Evolutionary conservation across 2,329 filamentous ascomycete species (phyloP).

Genomic region (Kalmusia sp.): DNA sequence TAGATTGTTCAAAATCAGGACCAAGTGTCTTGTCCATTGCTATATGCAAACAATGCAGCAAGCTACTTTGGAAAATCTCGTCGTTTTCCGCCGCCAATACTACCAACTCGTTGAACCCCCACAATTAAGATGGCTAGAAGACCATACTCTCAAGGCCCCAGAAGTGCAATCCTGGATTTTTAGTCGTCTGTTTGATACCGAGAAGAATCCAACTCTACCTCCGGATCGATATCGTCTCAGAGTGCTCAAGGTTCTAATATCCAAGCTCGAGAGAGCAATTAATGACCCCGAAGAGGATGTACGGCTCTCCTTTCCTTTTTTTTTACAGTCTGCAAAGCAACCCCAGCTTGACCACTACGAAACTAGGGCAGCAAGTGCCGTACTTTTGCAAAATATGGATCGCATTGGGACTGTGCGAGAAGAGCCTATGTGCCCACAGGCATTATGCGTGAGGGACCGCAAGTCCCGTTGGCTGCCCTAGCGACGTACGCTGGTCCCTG

Average conservation of each 20-base stretch:
- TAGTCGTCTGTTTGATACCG: constrained; percentile 68
- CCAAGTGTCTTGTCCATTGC: too few relatives aligned
- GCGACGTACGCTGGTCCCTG: neutral
- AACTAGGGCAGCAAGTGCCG: neutral
- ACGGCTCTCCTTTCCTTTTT: constrained; percentile 55
- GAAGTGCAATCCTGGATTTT: constrained; percentile 73
- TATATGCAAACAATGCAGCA: too few relatives aligned
- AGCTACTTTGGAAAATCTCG: constrained; percentile 20
- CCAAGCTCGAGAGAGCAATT: constrained; percentile 75
- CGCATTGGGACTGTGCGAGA: too few relatives aligned
- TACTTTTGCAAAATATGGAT: neutral
- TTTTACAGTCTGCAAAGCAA: constrained; percentile 4
- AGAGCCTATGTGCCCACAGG: too few relatives aligned
- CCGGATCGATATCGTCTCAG: constrained; percentile 73
- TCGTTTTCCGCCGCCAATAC: constrained; percentile 73
- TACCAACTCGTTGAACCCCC: constrained; percentile 74
- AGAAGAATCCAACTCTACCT: constrained; percentile 63
- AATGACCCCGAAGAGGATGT: constrained; percentile 87
- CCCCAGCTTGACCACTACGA: neutral
- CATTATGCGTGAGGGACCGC: neutral
- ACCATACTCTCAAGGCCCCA: constrained; percentile 63
- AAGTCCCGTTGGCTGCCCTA: neutral
- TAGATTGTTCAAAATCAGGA: too few relatives aligned
- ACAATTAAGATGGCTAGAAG: constrained; percentile 68
- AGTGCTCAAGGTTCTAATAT: constrained; percentile 75